Percentiles rank a stretch among this genome's conserved stretches.
phyloP scores from a whole-genome alignment of 805 yeast genomes.

The Zygosaccharomyces gambellarensis region DNA sequence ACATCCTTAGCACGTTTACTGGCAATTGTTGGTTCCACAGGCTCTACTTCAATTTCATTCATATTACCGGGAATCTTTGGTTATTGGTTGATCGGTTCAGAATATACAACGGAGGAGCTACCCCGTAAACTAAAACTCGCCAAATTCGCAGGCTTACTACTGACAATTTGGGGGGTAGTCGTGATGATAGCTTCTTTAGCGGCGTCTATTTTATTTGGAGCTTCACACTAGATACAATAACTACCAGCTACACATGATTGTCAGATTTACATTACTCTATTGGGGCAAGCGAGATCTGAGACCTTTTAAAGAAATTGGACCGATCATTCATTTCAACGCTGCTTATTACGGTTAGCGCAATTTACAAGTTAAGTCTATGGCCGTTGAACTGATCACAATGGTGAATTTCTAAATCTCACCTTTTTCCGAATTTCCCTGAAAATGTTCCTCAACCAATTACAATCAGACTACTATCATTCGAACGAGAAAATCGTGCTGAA shows the following conservation, averaged over 20 bases:
- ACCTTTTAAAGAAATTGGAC: too few species aligned
- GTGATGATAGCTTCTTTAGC: constrained; percentile 49
- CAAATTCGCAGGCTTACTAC: constrained; percentile 37
- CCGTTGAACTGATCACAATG: neutral
- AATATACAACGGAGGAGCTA: constrained; percentile 15
- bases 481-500: neutral
- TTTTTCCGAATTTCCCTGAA: neutral
- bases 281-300: neutral
- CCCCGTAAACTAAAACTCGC: constrained; percentile 31
- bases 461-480: neutral
- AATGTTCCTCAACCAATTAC: neutral
- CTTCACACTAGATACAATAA: constrained; percentile 18
- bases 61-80: constrained; percentile 75
- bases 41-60: constrained; percentile 72
- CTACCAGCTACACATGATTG: neutral
- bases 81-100: constrained; percentile 33
- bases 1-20: constrained; percentile 62
- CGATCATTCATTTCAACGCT: neutral
- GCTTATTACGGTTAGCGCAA: neutral
- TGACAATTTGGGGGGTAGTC: constrained; percentile 44
- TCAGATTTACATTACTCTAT: neutral
- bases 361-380: neutral
- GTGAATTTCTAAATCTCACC: neutral
- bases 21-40: constrained; percentile 74
- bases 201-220: constrained; percentile 32